Percentiles rank a stretch among this genome's conserved stretches.
phyloP scores from a whole-genome alignment of 306 rosid species.

The Inga oerstediana region DNA sequence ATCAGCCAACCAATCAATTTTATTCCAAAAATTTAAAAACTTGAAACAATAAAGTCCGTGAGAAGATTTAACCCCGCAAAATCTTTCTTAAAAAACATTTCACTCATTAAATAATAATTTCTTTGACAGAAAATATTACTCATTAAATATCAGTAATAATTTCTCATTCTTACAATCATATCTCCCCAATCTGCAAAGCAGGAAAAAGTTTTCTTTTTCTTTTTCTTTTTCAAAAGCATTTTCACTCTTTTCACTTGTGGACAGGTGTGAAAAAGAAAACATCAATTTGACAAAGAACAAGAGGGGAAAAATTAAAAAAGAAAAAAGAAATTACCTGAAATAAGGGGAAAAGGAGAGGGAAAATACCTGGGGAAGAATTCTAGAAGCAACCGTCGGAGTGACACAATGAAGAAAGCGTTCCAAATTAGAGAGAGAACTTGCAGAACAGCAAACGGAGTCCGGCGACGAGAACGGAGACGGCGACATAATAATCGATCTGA shows the following conservation, averaged over 20 bases:
- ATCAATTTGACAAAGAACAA: constrained; percentile 1
- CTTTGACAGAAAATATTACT: not conserved
- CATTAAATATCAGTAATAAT: not conserved
- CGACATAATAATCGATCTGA: constrained; percentile 28
- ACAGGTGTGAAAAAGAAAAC: not conserved
- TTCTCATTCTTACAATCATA: not conserved
- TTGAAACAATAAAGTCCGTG: not conserved
- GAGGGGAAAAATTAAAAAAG: not conserved
- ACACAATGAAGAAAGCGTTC: constrained; percentile 68
- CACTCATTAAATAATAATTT: not conserved
- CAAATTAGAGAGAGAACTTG: constrained; percentile 47
- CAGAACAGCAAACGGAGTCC: constrained; percentile 28
- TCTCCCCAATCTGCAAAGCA: not conserved
- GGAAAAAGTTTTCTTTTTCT: not conserved
- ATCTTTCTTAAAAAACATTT: not conserved
- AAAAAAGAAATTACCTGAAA: not conserved
- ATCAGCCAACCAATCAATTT: not conserved
- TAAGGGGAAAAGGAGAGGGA: not conserved
- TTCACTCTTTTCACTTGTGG: not conserved
- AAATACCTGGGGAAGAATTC: constrained; percentile 59
- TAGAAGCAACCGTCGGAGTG: constrained; percentile 66
- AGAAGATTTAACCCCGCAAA: not conserved
- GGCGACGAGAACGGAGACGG: constrained; percentile 4
- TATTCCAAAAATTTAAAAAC: not conserved
- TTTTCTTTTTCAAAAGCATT: not conserved